Evolutionary conservation across 768 basidiomycete species (phyloP).

Genomic region (Omphalotus guepiniiformis): DNA sequence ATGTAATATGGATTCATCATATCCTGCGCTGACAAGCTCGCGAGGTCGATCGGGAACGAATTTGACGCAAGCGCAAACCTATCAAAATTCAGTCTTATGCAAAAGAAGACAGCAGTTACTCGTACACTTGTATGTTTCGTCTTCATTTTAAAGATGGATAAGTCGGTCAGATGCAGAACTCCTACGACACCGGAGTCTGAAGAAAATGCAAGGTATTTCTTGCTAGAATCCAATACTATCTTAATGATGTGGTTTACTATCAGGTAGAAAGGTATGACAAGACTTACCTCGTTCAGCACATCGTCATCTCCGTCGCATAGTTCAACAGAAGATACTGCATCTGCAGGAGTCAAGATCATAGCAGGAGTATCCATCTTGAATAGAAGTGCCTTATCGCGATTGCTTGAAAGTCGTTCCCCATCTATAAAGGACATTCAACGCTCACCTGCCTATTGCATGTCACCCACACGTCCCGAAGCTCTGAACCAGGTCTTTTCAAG

Average conservation of each 20-base stretch:
- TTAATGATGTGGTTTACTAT: constrained; percentile 39
- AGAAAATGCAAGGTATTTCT: constrained; percentile 60
- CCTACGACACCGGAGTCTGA: constrained; percentile 70
- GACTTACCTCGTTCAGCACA: constrained; percentile 62
- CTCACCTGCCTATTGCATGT: constrained; percentile 59
- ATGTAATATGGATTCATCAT: constrained; percentile 65
- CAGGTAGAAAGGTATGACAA: constrained; percentile 4
- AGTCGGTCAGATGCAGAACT: constrained; percentile 52
- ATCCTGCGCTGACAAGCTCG: constrained; percentile 76
- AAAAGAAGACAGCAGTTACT: constrained; percentile 6
- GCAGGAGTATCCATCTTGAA: constrained; percentile 44
- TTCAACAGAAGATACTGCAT: constrained; percentile 43
- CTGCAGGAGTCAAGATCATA: constrained; percentile 48
- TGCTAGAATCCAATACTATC: constrained; percentile 58
- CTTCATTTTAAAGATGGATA: constrained; percentile 52
- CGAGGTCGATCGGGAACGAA: constrained; percentile 69
- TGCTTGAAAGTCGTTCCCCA: background rate
- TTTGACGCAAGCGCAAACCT: constrained; percentile 69
- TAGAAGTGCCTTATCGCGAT: constrained; percentile 32
- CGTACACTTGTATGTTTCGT: constrained; percentile 59
- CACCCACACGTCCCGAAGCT: constrained; percentile 55
- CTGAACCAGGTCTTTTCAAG: constrained; percentile 33
- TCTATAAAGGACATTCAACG: background rate
- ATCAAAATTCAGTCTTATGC: too few relatives aligned
- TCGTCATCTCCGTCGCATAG: constrained; percentile 52